Conservation (phyloP, 2,329 filamentous ascomycete genomes). For the Cladosporium austrohemisphaericum region DNA sequence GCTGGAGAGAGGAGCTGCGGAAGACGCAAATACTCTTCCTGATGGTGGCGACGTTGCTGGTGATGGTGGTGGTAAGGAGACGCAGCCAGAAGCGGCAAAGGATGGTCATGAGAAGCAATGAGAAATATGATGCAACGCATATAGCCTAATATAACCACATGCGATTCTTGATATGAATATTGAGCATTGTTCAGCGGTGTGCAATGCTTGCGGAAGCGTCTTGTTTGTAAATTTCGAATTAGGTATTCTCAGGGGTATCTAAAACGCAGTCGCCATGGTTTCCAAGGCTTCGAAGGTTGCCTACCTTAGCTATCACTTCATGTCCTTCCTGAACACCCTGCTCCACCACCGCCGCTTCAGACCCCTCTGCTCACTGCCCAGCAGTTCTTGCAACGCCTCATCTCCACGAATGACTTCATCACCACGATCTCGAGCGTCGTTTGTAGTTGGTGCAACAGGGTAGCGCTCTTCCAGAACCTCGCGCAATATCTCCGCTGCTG, state of each 20-base stretch:
- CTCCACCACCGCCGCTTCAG: background rate
- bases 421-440: background rate
- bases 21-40: background rate
- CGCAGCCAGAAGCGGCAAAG: background rate
- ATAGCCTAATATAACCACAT: no score
- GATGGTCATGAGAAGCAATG: background rate
- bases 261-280: no score
- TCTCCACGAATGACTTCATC: background rate
- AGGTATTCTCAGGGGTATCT: no score
- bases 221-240: no score
- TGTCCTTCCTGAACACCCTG: background rate
- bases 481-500: constrained; percentile 21
- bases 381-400: background rate
- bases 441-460: background rate
- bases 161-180: no score
- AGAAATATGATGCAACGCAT: background rate
- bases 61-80: background rate
- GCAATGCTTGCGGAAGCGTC: no score
- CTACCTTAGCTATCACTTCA: no score
- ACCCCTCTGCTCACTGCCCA: background rate
- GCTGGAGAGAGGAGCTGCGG: background rate
- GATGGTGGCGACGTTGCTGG: background rate
- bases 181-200: no score
- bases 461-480: constrained; percentile 23
- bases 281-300: no score